Evolutionary conservation across 768 basidiomycete genomes (phyloP).

Genomic region (Lenzites betulinus): DNA sequence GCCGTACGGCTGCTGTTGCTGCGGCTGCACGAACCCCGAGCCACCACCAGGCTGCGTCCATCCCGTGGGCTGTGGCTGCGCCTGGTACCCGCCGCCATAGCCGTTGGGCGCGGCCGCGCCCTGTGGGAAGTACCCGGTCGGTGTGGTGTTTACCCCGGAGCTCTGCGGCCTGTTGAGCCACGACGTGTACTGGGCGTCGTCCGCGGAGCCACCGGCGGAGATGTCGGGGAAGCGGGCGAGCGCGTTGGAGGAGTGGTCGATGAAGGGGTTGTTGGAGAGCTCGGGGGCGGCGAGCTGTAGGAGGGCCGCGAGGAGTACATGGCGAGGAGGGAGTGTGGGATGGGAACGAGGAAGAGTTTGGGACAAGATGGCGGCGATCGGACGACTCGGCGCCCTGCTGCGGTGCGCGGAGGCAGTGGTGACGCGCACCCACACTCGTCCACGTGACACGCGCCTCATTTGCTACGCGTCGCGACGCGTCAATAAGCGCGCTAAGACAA

Average conservation of each 20-base stretch:
- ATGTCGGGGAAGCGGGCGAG: slow-evolving; percentile 65
- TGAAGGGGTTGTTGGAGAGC: slow-evolving; percentile 69
- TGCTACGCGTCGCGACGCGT: slow-evolving; percentile 14
- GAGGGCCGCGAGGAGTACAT: slow-evolving; percentile 28
- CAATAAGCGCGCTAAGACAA: too few relatives aligned
- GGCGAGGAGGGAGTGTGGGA: neutral
- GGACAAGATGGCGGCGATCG: neutral
- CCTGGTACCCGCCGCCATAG: slow-evolving; percentile 16
- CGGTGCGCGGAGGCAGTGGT: slow-evolving; percentile 9
- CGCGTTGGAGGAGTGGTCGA: slow-evolving; percentile 47
- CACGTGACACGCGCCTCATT: slow-evolving; percentile 21
- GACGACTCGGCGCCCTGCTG: neutral
- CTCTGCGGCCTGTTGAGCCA: slow-evolving; percentile 41
- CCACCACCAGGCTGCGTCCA: slow-evolving; percentile 16
- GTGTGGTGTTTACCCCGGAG: slow-evolving; percentile 16
- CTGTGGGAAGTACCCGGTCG: slow-evolving; percentile 24
- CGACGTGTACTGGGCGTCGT: slow-evolving; percentile 39
- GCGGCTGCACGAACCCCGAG: slow-evolving; percentile 23
- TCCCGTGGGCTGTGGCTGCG: slow-evolving; percentile 16
- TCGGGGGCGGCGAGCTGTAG: slow-evolving; percentile 33
- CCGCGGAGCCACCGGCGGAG: slow-evolving; percentile 30
- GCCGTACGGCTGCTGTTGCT: slow-evolving; percentile 23
- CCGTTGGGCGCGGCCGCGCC: slow-evolving; percentile 4
- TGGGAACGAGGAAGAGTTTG: neutral
- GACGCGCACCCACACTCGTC: neutral